Base-by-base conservation (phyloP, 2,329 filamentous ascomycete species). In the Botrytis squamosa region DNA sequence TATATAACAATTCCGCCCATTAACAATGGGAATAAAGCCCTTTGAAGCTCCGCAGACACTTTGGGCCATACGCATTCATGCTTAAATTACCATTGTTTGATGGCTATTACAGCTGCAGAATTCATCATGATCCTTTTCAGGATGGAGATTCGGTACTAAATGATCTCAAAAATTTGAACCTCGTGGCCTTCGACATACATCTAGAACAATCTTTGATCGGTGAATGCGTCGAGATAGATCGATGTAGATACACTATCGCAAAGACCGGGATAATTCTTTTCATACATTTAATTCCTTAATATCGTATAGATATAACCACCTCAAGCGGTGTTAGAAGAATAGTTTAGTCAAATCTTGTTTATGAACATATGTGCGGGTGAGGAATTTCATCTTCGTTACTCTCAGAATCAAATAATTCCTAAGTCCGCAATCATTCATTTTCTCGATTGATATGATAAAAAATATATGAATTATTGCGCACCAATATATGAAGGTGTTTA, bases 261-360 rank as follows among this genome's bases (percentile, higher is more conserved):
- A 52, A 14, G 1, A 7, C 25, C 33, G 3, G 33, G 33, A 3
- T 33, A 33, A 33, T 33, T 33, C 33, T 33, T 33, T 33, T 33
- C 33, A 33, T 33, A 33, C 33, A 33, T 33, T 33, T 33, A 33
- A 33, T 33, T 33, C 33, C 2, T 2, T 33, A 2, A 33, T 33
- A 33, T 33, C 33, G 33, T 33, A n/a, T 3, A n/a, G 29, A 29
- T 29, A 1, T 1, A 29, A 29, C 29, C 29, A 29, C 29, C 29
- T 29, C 29, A 29, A 29, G 29, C 29, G 29, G 5, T 55, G 2
- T 7, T n/a, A 0, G 25, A n/a, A 16, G 4, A n/a, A n/a, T 16
- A 8, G 10, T 14, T 2, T 1, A 16, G 5, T 55, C 12, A n/a
- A 16, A n/a, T n/a, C 0, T 1, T 1, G 25, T n/a, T 12, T 16